Evolutionary conservation across 2,329 filamentous ascomycete genomes (phyloP).

Genomic region (Bretziella fagacearum): DNA sequence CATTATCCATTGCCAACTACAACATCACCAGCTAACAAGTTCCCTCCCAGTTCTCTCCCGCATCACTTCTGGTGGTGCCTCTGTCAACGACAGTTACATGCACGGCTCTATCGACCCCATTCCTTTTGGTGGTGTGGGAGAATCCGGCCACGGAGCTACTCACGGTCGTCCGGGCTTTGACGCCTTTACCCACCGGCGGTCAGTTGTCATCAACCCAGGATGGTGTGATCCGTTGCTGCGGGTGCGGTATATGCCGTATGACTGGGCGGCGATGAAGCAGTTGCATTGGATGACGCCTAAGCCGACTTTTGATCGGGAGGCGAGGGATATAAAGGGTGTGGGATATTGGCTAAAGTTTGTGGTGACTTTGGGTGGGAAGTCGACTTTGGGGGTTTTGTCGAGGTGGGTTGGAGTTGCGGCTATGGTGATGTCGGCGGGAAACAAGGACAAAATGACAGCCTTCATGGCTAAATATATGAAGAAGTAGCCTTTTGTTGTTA

Average conservation of each 20-base stretch:
- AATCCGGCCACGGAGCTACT: conserved; percentile 61
- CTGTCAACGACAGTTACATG: conserved; percentile 50
- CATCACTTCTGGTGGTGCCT: conserved; percentile 51
- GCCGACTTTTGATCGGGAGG: conserved; percentile 44
- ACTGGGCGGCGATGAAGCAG: conserved; percentile 21
- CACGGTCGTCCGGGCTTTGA: conserved; percentile 61
- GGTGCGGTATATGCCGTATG: conserved; percentile 51
- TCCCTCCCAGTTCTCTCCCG: conserved; percentile 35
- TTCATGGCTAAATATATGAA: background rate
- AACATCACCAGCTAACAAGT: background rate
- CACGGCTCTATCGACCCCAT: conserved; percentile 55
- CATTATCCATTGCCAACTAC: background rate
- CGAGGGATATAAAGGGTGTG: conserved; percentile 33
- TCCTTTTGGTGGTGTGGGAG: conserved; percentile 69
- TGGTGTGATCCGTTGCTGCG: conserved; percentile 53
- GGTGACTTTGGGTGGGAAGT: conserved; percentile 33
- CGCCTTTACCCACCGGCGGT: conserved; percentile 43
- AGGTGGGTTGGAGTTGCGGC: conserved; percentile 27
- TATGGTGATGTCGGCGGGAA: background rate
- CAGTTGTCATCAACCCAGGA: conserved; percentile 41
- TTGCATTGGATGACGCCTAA: conserved; percentile 29
- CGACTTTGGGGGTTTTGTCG: conserved; percentile 32
- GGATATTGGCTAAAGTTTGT: conserved; percentile 38
- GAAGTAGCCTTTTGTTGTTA: too few species aligned
- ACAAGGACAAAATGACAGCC: background rate